phyloP scores from a whole-genome alignment of 1,284 basidiomycete species.

The Malassezia furfur region DNA sequence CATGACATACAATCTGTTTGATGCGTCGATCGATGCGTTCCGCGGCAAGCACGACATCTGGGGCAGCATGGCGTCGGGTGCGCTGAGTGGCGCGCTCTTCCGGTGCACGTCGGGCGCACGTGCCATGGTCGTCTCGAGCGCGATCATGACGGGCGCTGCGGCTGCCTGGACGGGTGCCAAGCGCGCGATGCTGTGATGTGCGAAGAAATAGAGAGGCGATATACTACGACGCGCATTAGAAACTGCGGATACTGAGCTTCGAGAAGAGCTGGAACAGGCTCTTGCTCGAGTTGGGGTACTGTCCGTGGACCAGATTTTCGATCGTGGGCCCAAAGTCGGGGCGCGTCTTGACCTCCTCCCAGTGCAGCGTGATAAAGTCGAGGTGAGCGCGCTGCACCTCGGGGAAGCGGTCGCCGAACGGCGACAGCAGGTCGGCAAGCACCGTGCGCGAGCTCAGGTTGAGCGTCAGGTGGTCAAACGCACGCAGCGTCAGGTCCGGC shows the following conservation, averaged over 20 bases:
- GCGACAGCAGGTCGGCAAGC: conserved; percentile 26
- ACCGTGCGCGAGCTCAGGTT: conserved; percentile 26
- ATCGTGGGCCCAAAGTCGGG: conserved; percentile 31
- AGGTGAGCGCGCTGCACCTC: conserved; percentile 33
- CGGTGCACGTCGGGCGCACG: conserved; percentile 88
- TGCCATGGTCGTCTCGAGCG: conserved; percentile 76
- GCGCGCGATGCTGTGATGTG: conserved; percentile 24
- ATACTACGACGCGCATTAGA: neutral
- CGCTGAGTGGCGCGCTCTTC: conserved; percentile 78
- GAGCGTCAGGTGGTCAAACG: conserved; percentile 27
- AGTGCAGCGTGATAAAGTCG: conserved; percentile 27
- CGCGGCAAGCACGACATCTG: conserved; percentile 84
- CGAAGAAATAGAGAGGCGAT: too few species aligned
- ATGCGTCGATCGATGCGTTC: conserved; percentile 78
- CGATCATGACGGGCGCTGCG: conserved; percentile 74
- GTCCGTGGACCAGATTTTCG: conserved; percentile 23
- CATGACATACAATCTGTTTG: conserved; percentile 89
- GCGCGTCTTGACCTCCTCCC: conserved; percentile 31
- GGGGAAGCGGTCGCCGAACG: conserved; percentile 32
- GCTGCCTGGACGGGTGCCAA: conserved; percentile 88
- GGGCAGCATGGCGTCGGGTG: conserved; percentile 86
- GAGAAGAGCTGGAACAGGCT: conserved; percentile 31
- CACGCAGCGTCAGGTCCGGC: conserved; percentile 23
- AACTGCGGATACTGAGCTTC: conserved; percentile 19
- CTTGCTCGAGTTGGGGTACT: conserved; percentile 26